These are phyloP conservation scores for Benincasa hispida DNA, from an alignment of 306 rosid genomes.

Conservation along the genomic window DNA sequence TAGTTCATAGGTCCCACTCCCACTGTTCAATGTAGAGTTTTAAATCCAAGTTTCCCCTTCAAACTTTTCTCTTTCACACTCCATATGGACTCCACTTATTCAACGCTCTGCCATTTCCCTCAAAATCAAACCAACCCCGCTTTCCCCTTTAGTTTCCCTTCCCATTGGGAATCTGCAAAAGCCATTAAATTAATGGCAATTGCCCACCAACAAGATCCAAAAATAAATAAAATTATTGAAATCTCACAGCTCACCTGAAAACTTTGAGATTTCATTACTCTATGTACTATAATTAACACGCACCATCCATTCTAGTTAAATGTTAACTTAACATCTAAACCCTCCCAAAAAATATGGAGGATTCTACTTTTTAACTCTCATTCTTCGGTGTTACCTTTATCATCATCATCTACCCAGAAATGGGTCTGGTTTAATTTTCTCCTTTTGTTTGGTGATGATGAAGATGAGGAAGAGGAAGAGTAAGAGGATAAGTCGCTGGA, in stretches of 20 bases:
- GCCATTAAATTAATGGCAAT: constrained; percentile 63
- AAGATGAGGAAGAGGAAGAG: constrained; percentile 33
- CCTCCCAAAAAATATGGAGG: constrained; percentile 46
- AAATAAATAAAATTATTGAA: constrained; percentile 13
- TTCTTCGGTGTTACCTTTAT: constrained; percentile 48
- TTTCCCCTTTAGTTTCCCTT: background rate
- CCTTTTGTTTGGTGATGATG: constrained; percentile 47
- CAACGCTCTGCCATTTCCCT: constrained; percentile 13
- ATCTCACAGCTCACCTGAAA: constrained; percentile 38
- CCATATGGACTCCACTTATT: constrained; percentile 31
- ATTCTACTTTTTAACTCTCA: constrained; percentile 17
- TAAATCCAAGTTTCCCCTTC: constrained; percentile 18
- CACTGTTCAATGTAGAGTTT: constrained; percentile 31
- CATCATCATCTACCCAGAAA: constrained; percentile 75
- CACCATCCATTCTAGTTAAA: constrained; percentile 20
- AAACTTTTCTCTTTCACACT: constrained; percentile 32
- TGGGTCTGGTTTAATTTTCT: constrained; percentile 56
- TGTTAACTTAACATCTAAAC: constrained; percentile 44
- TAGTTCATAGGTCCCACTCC: constrained; percentile 34
- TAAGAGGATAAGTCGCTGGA: constrained; percentile 36
- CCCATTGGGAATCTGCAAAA: constrained; percentile 76
- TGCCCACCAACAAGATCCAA: constrained; percentile 26
- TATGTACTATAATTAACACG: constrained; percentile 34
- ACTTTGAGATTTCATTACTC: constrained; percentile 25
- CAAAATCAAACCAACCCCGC: constrained; percentile 27